Percentiles rank a stretch among this genome's conserved stretches.
Conservation (phyloP, 257 asterid species). For the Leptodermis oblonga region DNA sequence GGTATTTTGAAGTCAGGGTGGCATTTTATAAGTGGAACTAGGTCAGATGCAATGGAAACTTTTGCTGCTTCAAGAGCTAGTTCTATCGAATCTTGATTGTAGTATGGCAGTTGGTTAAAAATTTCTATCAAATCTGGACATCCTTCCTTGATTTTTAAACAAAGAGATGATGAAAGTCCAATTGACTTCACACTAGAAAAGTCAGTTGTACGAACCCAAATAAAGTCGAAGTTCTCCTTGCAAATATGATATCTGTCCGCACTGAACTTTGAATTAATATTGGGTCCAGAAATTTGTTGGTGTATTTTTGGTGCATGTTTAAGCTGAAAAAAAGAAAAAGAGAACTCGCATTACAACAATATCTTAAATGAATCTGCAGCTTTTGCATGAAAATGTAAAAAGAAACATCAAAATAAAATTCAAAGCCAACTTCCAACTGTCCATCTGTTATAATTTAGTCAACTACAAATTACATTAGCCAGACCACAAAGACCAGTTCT, state of each 20-base stretch:
- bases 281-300: conserved; percentile 60
- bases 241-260: conserved; percentile 63
- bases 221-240: conserved; percentile 66
- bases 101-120: conserved; percentile 48
- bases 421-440: no score
- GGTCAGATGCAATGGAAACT: conserved; percentile 32
- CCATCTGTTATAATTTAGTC: no score
- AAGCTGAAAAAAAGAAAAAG: conserved; percentile 43
- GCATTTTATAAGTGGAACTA: conserved; percentile 62
- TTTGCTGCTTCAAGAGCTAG: conserved; percentile 42
- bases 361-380: background rate
- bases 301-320: conserved; percentile 77
- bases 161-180: conserved; percentile 68
- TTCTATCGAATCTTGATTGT: conserved; percentile 33
- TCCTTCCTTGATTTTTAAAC: conserved; percentile 58
- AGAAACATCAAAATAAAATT: background rate
- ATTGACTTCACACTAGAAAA: conserved; percentile 63
- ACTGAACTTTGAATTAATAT: conserved; percentile 54
- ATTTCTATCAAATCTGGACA: conserved; percentile 23
- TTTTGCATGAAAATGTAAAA: background rate
- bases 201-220: conserved; percentile 91
- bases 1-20: conserved; percentile 32
- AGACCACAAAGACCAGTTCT: no score
- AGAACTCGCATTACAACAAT: no score
- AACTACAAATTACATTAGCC: no score